phyloP scores from a whole-genome alignment of 148 eudicot genomes.

The Limonium bicolor region DNA sequence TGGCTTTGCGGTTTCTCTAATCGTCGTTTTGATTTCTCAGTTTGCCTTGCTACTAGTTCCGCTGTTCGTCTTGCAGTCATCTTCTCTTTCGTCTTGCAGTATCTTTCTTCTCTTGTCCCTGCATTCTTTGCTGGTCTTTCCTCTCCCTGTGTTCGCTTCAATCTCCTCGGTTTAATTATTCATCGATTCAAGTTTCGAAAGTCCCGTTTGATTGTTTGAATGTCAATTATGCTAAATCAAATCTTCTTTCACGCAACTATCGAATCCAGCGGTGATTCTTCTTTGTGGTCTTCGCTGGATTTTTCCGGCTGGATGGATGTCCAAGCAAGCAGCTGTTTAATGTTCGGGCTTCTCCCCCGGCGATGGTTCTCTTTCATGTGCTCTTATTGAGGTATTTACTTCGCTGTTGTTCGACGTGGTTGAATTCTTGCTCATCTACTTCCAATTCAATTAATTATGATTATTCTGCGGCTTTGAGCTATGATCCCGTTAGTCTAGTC shows the following conservation, averaged over 20 bases:
- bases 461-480: too few species aligned
- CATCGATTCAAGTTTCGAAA: slow-evolving; percentile 26
- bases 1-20: slow-evolving; percentile 15
- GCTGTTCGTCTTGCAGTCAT: slow-evolving; percentile 22
- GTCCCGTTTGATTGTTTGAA: neutral
- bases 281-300: slow-evolving; percentile 28
- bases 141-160: slow-evolving; percentile 18
- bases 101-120: too few species aligned
- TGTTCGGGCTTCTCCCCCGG: slow-evolving; percentile 61
- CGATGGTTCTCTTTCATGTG: slow-evolving; percentile 42
- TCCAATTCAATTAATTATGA: too few species aligned
- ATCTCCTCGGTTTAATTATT: slow-evolving; percentile 26
- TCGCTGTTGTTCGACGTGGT: slow-evolving; percentile 39
- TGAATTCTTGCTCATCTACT: neutral
- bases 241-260: neutral
- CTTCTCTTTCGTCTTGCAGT: too few species aligned
- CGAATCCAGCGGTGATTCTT: neutral
- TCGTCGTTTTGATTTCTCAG: slow-evolving; percentile 24
- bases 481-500: too few species aligned
- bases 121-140: too few species aligned
- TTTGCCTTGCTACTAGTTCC: slow-evolving; percentile 24
- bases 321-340: slow-evolving; percentile 23
- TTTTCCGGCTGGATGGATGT: slow-evolving; percentile 20
- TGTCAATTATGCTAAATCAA: neutral
- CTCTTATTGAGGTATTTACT: slow-evolving; percentile 43